Evolutionary conservation across 768 basidiomycete genomes (phyloP).

Genomic region (Dentipellis sp.): DNA sequence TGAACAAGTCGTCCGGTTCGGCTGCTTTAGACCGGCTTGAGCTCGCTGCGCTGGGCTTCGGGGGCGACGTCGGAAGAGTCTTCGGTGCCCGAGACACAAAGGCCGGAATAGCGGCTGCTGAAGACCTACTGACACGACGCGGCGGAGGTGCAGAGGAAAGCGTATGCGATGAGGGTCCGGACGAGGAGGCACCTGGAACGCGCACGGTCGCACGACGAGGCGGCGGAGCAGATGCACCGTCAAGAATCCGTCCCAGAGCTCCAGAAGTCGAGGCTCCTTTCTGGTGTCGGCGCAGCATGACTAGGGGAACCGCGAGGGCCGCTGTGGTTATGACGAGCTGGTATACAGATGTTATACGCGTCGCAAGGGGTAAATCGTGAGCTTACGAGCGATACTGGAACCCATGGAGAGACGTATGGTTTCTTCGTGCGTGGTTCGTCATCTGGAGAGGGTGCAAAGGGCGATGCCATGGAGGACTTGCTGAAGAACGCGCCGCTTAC

Average conservation of each 20-base stretch:
- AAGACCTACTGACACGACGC: neutral
- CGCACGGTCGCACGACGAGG: neutral
- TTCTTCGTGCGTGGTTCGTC: neutral
- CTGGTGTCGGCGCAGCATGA: constrained; percentile 21
- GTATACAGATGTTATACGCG: neutral
- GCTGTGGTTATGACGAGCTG: constrained; percentile 24
- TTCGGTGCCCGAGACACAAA: too few relatives aligned
- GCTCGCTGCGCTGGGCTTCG: neutral
- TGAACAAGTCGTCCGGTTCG: constrained; percentile 27
- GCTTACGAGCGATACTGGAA: constrained; percentile 13
- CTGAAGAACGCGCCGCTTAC: neutral
- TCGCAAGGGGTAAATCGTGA: neutral
- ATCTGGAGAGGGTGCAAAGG: neutral
- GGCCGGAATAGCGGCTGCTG: neutral
- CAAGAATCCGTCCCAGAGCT: constrained; percentile 14
- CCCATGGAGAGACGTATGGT: neutral
- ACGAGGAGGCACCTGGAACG: neutral
- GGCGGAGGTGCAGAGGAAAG: neutral
- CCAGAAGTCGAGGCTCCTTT: constrained; percentile 4
- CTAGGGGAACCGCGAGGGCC: constrained; percentile 21
- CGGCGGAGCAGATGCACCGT: constrained; percentile 13
- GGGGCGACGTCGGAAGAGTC: neutral
- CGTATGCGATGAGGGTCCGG: neutral
- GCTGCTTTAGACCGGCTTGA: neutral
- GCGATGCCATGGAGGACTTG: neutral